Percentiles rank a stretch among this genome's conserved stretches.
These are phyloP conservation scores for Luffa acutangula DNA, from an alignment of 306 rosid genomes.

Conservation along the genomic window DNA sequence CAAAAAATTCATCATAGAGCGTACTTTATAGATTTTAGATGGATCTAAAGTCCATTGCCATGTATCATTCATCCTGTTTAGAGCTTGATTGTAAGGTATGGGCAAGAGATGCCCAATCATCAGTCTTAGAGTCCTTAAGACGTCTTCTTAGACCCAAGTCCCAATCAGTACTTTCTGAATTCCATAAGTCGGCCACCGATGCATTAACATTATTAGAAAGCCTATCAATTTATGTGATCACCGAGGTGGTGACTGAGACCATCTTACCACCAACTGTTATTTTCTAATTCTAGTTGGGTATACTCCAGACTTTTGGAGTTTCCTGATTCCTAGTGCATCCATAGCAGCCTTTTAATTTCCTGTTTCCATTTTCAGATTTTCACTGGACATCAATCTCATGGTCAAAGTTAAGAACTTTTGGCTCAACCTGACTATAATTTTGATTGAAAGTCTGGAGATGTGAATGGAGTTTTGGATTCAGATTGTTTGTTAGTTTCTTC, in stretches of 20 bases:
- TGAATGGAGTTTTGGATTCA: neutral
- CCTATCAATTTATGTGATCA: neutral
- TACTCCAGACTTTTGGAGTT: neutral
- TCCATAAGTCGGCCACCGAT: no score
- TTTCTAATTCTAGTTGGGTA: neutral
- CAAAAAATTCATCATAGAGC: no score
- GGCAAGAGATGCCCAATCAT: no score
- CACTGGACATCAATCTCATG: neutral
- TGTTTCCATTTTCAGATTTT: neutral
- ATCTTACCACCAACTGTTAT: neutral
- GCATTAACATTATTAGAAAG: no score
- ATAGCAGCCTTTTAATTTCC: neutral
- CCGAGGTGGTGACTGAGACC: neutral
- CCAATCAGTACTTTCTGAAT: no score
- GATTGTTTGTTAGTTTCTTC: neutral
- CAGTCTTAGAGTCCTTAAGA: no score
- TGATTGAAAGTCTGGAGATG: neutral
- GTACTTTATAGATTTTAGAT: no score
- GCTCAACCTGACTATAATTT: neutral
- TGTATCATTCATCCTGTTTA: no score
- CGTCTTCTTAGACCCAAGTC: no score
- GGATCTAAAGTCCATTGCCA: no score
- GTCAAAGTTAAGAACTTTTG: neutral
- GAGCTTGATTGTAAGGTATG: no score
- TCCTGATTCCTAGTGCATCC: neutral